phyloP scores from a whole-genome alignment of 768 basidiomycete genomes.

The Lactarius psammicola region DNA sequence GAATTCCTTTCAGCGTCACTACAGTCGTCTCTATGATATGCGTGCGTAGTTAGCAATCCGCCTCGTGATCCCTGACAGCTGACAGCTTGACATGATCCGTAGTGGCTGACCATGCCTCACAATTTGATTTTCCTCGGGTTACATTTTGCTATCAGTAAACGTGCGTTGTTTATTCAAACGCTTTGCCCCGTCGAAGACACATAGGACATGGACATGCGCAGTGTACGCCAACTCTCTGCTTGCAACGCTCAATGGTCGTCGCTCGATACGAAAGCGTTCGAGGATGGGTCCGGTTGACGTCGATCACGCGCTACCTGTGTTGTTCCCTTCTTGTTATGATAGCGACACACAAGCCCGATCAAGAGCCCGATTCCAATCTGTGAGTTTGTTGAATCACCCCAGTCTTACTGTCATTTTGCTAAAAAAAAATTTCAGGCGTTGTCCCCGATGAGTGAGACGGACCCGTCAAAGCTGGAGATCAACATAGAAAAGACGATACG shows the following conservation, averaged over 20 bases:
- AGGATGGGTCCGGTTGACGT: not conserved
- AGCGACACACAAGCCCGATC: not conserved
- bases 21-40: slow-evolving; percentile 14
- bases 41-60: not conserved
- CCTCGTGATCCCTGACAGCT: not conserved
- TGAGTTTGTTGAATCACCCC: not conserved
- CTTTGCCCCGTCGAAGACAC: not conserved
- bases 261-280: slow-evolving; percentile 8
- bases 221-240: slow-evolving; percentile 22
- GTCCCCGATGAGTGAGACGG: not conserved
- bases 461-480: slow-evolving; percentile 4
- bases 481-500: slow-evolving; percentile 13
- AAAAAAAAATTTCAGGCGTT: not conserved
- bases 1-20: slow-evolving; percentile 4
- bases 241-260: slow-evolving; percentile 18
- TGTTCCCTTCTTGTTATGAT: slow-evolving; percentile 2
- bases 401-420: not conserved
- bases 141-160: slow-evolving; percentile 25
- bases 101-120: slow-evolving; percentile 21
- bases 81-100: not conserved
- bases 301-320: not conserved
- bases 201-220: not conserved
- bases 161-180: slow-evolving; percentile 3
- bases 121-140: slow-evolving; percentile 24
- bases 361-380: not conserved